Base-by-base conservation (phyloP, 345 rosid species). In the Hibiscus trionum region DNA sequence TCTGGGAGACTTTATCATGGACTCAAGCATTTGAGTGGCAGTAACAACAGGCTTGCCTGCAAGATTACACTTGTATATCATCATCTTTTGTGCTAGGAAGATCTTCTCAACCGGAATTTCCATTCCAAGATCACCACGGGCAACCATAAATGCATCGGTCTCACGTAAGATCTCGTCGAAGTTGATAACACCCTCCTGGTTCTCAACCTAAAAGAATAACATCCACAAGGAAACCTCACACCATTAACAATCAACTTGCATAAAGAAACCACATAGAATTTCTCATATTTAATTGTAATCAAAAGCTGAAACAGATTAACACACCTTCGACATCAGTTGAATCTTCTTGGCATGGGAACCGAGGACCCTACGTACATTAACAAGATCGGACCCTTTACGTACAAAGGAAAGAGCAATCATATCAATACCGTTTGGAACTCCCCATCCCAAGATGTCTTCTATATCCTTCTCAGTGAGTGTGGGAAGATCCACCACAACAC, bases 31-130 rank as follows among this genome's bases (percentile, higher is more conserved):
- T 80, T 90, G 97, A 53, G 97, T 92, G 33, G 97, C 96, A 5
- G 96, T 92, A 15, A 90, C 96, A 69, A 92, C 97, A 21, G 97
- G 97, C 85, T 92, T 92, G 73, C 97, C 97, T 0, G 83, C 96
- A 70, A 88, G 88, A 81, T 90, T 92, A 78, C 97, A 92, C 81
- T 92, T 92, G 90, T 92, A 92, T 74, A 92, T 92, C 97, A 92
- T 92, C 97, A 92, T 82, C 83, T 92, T 92, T 56, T 92, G 97
- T 21, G 97, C 97, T 71, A 92, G 79, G 86, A 90, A 92, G 64
- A 92, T 92, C 89, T 92, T 93, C 88, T 93, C 97, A 24, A 93
- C 90, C 1, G 97, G 97, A 80, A 93, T 93, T 81, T 93, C 97
- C 97, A 90, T 88, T 66, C 97, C 96, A 7, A 92, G 90, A 81